phyloP scores from a whole-genome alignment of 1,139 yeast genomes.

The Taphrina communis region DNA sequence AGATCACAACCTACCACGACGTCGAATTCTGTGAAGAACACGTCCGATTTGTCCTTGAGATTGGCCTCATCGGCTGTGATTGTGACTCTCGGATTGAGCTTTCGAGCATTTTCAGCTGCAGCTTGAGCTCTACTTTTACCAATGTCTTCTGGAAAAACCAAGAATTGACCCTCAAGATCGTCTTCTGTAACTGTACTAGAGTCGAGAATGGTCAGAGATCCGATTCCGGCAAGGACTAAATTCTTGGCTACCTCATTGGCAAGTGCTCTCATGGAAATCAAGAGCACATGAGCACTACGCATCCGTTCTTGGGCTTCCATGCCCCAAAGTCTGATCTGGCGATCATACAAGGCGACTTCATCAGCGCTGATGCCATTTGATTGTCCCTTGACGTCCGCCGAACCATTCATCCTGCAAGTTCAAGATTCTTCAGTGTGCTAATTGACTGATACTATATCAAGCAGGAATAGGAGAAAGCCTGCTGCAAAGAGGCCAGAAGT shows the following conservation, averaged over 20 bases:
- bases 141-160: slow-evolving; percentile 61
- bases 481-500: too few relatives aligned
- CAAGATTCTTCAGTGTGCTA: neutral
- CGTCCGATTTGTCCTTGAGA: slow-evolving; percentile 51
- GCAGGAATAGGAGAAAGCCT: too few relatives aligned
- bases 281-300: slow-evolving; percentile 71
- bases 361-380: slow-evolving; percentile 54
- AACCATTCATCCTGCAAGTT: neutral
- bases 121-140: slow-evolving; percentile 61
- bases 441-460: too few relatives aligned
- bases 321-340: slow-evolving; percentile 97
- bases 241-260: slow-evolving; percentile 85
- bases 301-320: slow-evolving; percentile 85
- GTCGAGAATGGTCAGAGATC: slow-evolving; percentile 75
- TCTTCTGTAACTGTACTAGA: slow-evolving; percentile 60
- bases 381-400: neutral
- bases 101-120: slow-evolving; percentile 63
- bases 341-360: slow-evolving; percentile 88
- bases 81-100: slow-evolving; percentile 78
- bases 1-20: slow-evolving; percentile 78
- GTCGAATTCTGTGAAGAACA: slow-evolving; percentile 66
- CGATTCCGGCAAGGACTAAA: slow-evolving; percentile 86
- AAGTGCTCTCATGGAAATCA: slow-evolving; percentile 71
- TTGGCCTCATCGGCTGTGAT: slow-evolving; percentile 54
- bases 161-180: slow-evolving; percentile 80